These are phyloP conservation scores for Chenopodium suecicum DNA, from an alignment of 148 eudicot species.

Conservation along the genomic window DNA sequence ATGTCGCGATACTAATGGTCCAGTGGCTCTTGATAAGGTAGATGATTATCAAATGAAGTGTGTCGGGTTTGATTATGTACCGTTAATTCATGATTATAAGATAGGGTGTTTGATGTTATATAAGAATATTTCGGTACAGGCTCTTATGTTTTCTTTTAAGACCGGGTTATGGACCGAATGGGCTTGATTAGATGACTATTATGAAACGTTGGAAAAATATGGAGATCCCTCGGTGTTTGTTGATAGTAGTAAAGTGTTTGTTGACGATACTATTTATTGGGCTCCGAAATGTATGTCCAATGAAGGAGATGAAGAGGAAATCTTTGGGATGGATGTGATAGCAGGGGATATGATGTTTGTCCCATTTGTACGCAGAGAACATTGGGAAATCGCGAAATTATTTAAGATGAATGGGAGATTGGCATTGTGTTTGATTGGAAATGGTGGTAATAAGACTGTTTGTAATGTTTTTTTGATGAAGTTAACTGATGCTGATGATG, in stretches of 20 bases:
- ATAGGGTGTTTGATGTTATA: background rate
- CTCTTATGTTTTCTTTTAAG: background rate
- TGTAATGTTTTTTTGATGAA: too few species aligned
- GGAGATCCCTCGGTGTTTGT: too few species aligned
- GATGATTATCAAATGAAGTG: background rate
- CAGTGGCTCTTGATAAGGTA: background rate
- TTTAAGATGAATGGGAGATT: too few species aligned
- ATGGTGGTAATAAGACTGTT: too few species aligned
- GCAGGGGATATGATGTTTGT: background rate
- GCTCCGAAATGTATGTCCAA: background rate
- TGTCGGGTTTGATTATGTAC: slow-evolving; percentile 16
- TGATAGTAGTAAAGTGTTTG: background rate
- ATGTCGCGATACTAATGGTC: background rate
- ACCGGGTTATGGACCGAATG: background rate
- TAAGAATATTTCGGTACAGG: background rate
- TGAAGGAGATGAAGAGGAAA: too few species aligned
- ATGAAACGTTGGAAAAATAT: too few species aligned
- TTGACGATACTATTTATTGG: slow-evolving; percentile 17
- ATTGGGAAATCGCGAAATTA: too few species aligned
- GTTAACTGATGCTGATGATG: too few species aligned
- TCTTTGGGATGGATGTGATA: background rate
- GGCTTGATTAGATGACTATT: background rate
- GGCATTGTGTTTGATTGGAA: too few species aligned
- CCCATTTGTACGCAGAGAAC: too few species aligned
- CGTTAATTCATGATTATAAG: slow-evolving; percentile 4